Base-by-base conservation (phyloP, 768 basidiomycete species). In the Hortiboletus flavorubellus region DNA sequence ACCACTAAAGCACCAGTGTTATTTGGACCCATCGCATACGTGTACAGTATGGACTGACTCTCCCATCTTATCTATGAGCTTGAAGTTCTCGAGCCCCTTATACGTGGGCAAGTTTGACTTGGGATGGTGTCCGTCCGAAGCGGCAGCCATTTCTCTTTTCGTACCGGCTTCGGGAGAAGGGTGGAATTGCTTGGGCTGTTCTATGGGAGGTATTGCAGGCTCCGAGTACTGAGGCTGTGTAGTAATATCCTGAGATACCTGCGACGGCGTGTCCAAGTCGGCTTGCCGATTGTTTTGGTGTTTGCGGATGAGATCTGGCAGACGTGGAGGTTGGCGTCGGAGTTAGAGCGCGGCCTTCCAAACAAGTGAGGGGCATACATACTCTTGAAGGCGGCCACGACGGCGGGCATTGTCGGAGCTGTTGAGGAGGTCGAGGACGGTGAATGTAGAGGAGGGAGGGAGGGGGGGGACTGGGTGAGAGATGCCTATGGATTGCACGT, bases 321-420 rank as follows among this genome's bases (percentile, higher is more conserved):
- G 49, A 54, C 46, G 57, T 65, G 55, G 56, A 47, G 48, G 51
- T 29, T 55, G 59, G 49, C n/a, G 65, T 62, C 55, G 60, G 64
- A 58, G 59, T 67, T 56, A 54, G 50, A 54, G 42, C 41, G 43
- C 49, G 53, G 53, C 26, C 29, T 18, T 56, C 40, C 8, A 48
- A 57, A 61, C 30, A 40, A 50, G 49, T 38, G 40, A 11, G 15
- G 34, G 23, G 41, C 11, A 39, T 31, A 73, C 78, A 39, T 69
- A 92, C 91, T 93, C 79, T 93, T 94, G 77, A 94, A 90, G 21
- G 88, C 87, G 72, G 93, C 85, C 64, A 94, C 87, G 49, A 92
- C 87, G 54, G 79, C 79, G 58, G 86, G 85, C 87, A 88, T 88
- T 47, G 58, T 60, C 29, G 11, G 23, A 37, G 47, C n/a, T 37